Percentiles rank a stretch among this genome's conserved stretches.
Evolutionary conservation across 2,329 filamentous ascomycete genomes (phyloP).

Genomic region (Fusarium verticillioides): DNA sequence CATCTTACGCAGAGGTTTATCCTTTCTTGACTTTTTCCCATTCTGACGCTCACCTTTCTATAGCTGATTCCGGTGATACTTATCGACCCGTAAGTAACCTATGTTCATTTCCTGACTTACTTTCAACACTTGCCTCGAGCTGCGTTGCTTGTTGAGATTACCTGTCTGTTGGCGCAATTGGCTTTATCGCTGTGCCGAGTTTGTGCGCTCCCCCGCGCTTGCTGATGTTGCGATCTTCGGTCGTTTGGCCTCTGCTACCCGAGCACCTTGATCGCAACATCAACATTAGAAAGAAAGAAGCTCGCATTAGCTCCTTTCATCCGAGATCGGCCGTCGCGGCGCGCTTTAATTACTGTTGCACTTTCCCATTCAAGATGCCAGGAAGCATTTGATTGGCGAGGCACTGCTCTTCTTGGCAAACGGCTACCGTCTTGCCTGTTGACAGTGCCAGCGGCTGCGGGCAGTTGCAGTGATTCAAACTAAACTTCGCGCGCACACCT

Average conservation of each 20-base stretch:
- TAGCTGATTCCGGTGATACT: conserved; percentile 70
- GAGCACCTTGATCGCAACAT: conserved; percentile 28
- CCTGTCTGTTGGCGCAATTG: conserved; percentile 28
- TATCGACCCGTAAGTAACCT: conserved; percentile 67
- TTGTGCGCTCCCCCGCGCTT: conserved; percentile 39
- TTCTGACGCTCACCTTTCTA: conserved; percentile 53
- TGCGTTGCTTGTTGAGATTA: conserved; percentile 5
- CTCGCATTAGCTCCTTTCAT: conserved; percentile 33
- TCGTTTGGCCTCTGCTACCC: conserved; percentile 36
- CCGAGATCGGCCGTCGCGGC: conserved; percentile 36
- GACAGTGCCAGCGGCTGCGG: conserved; percentile 13
- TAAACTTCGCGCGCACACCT: conserved; percentile 13
- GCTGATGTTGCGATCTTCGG: conserved; percentile 26
- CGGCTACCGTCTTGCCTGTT: not conserved
- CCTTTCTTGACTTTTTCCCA: conserved; percentile 37
- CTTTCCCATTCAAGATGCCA: conserved; percentile 2
- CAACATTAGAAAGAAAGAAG: conserved; percentile 25
- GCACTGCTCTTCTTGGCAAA: conserved; percentile 5
- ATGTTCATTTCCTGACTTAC: conserved; percentile 21
- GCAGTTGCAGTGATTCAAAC: conserved; percentile 31
- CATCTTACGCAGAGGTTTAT: conserved; percentile 41
- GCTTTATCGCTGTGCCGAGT: conserved; percentile 20
- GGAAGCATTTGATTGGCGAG: not conserved
- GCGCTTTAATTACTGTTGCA: conserved; percentile 1
- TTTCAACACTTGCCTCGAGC: conserved; percentile 14